Conservation (phyloP, 257 asterid species). For the Nicotiana tabacum region DNA sequence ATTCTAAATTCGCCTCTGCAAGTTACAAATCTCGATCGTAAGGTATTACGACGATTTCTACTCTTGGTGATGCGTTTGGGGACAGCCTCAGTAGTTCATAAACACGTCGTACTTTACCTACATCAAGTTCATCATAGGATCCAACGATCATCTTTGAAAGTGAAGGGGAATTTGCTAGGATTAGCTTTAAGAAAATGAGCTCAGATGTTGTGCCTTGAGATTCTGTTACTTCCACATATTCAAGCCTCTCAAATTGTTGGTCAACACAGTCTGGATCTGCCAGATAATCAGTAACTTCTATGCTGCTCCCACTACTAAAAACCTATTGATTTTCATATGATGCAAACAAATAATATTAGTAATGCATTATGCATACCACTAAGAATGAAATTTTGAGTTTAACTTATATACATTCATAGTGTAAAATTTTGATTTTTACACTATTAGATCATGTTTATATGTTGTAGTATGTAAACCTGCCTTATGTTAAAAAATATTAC, state of each 20-base stretch:
- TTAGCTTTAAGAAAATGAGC: not conserved
- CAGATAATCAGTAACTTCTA: not conserved
- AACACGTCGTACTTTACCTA: not conserved
- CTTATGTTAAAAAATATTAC: not conserved
- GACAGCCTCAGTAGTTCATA: not conserved
- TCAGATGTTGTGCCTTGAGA: not conserved
- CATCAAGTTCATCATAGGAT: not conserved
- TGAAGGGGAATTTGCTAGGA: not conserved
- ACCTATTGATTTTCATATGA: not conserved
- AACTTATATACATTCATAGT: not conserved
- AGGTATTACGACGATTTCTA: not conserved
- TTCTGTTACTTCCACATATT: not conserved
- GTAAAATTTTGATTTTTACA: not conserved
- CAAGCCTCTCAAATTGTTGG: not conserved
- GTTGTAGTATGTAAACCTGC: not conserved
- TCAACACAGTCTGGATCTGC: not conserved
- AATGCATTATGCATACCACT: not conserved
- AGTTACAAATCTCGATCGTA: not conserved
- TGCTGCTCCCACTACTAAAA: not conserved
- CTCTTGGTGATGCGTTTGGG: not conserved
- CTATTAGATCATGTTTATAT: not conserved
- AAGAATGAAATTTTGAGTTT: not conserved
- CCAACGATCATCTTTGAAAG: not conserved
- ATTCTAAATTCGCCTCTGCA: not conserved
- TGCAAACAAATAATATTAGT: not conserved